Base-by-base conservation (phyloP, 345 rosid genomes). In the Rhizophora mangle region DNA sequence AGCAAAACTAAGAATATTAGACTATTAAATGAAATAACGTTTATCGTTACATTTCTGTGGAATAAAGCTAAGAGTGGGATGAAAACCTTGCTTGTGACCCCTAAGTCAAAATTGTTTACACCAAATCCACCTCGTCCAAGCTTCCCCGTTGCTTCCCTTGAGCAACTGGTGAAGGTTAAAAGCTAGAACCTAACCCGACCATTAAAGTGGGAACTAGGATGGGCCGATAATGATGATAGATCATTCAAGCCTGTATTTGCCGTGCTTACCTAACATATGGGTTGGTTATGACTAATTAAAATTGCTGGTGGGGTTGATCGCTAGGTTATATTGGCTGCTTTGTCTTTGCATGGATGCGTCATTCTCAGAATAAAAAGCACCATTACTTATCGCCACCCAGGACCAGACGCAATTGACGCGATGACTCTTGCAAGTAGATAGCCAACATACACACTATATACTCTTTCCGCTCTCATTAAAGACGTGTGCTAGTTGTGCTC, bases 291-390 rank as follows among this genome's bases (percentile, higher is more conserved):
- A 64, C 21, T 7, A 57, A 5, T 20, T 54, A 43, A 27, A 27
- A 27, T 55, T 4, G 5, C 11, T 36, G 31, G 31, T 21, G 20
- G 9, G n/a, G 29, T 54, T 21, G 26, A 20, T 21, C 20, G 26
- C 16, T 9, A 0, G 58, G 21, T 21, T 24, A 21, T 5, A 54
- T 54, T 21, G 16, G 58, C 60, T 63, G 47, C 43, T 47, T 30
- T 74, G 67, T 63, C 70, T 73, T 27, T 72, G 59, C 69, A 54
- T 68, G 79, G 39, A 60, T 18, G 15, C 54, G 46, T 43, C 71
- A 54, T 21, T 54, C 8, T 26, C 52, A 46, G 34, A 43, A 21
- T 54, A n/a, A 60, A 26, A 64, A 60, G 68, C 52, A 43, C 26
- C 47, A 21, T 36, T 52, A 27, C 31, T 65, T 59, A 37, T 60